phyloP scores from a whole-genome alignment of 164 flowering plant genomes.

The Taxillus chinensis region DNA sequence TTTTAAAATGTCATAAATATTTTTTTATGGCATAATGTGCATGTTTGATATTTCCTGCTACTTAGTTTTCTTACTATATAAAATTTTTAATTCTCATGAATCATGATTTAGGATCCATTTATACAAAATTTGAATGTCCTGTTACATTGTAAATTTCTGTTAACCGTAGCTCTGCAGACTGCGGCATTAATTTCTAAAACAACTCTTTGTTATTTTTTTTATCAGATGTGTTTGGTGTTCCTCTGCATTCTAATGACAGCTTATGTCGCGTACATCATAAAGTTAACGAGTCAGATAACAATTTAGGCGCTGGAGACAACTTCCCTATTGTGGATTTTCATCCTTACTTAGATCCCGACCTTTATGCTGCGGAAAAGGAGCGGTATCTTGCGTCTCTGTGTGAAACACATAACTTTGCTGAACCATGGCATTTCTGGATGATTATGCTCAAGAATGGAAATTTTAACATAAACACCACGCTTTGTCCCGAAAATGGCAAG shows the following conservation, averaged over 20 bases:
- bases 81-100: too few species aligned
- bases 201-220: neutral
- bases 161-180: too few species aligned
- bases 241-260: neutral
- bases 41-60: too few species aligned
- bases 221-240: neutral
- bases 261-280: neutral
- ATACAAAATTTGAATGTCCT: too few species aligned
- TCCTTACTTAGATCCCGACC: neutral
- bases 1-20: too few species aligned
- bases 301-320: neutral
- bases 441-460: constrained; percentile 1
- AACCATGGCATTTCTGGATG: neutral
- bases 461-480: neutral
- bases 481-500: neutral
- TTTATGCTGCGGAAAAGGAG: neutral
- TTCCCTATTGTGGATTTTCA: neutral
- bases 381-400: neutral
- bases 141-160: too few species aligned
- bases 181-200: too few species aligned
- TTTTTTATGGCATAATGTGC: too few species aligned
- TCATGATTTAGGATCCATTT: too few species aligned
- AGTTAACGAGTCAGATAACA: neutral
- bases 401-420: neutral
- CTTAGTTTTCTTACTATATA: too few species aligned